A percentile compares a stretch with the other conserved stretches of the same genome.
phyloP scores from a whole-genome alignment of 208 protist species.

The Trypanosoma platydactyli region DNA sequence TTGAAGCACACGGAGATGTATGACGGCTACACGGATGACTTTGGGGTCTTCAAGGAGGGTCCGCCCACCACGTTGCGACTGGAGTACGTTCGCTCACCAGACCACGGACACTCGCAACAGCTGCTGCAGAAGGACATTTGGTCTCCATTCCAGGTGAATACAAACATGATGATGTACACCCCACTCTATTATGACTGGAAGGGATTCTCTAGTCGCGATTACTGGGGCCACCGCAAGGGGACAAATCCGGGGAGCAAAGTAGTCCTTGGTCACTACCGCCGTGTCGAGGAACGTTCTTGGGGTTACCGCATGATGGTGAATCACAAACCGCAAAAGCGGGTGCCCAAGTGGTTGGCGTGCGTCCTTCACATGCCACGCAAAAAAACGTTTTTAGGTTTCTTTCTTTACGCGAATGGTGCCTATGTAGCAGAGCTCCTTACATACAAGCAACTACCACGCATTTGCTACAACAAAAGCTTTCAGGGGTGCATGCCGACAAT shows the following conservation, averaged over 20 bases:
- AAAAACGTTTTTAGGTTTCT: constrained; percentile 87
- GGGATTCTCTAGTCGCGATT: constrained; percentile 84
- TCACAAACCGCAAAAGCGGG: constrained; percentile 88
- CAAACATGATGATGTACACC: constrained; percentile 85
- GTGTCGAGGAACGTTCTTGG: constrained; percentile 76
- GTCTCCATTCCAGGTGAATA: constrained; percentile 90
- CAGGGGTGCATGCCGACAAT: constrained; percentile 87
- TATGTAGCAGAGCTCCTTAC: constrained; percentile 91
- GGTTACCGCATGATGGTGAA: constrained; percentile 84
- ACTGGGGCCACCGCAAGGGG: constrained; percentile 88
- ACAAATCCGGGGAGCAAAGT: constrained; percentile 89
- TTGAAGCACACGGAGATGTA: constrained; percentile 93
- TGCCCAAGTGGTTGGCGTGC: constrained; percentile 91
- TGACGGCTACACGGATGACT: constrained; percentile 93
- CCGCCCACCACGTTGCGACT: constrained; percentile 84
- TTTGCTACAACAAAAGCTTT: constrained; percentile 88
- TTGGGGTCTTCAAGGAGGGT: constrained; percentile 92
- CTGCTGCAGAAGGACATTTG: constrained; percentile 88
- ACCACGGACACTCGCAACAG: constrained; percentile 83
- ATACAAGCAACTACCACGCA: constrained; percentile 92
- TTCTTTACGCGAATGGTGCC: constrained; percentile 90
- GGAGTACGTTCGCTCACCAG: constrained; percentile 88
- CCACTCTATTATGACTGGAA: constrained; percentile 92
- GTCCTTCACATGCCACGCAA: constrained; percentile 80
- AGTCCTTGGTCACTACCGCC: constrained; percentile 80